phyloP scores from a whole-genome alignment of 495 filamentous ascomycete genomes.

The Aspergillus biplanus region DNA sequence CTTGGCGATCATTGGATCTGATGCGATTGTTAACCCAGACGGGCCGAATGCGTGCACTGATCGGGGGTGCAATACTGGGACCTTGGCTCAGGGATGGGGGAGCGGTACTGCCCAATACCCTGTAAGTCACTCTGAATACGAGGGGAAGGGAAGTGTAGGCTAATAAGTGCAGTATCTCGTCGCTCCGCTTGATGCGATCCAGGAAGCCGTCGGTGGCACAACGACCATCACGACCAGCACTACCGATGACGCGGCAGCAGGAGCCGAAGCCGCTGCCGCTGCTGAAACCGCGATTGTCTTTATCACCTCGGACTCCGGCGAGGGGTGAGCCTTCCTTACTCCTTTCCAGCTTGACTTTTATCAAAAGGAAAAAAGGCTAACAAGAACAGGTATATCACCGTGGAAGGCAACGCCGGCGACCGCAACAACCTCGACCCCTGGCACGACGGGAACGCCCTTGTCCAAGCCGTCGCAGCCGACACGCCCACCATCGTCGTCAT shows the following conservation, averaged over 20 bases:
- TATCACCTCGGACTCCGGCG: slow-evolving; percentile 67
- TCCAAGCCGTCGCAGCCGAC: slow-evolving; percentile 60
- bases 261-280: slow-evolving; percentile 50
- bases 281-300: slow-evolving; percentile 68
- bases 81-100: slow-evolving; percentile 65
- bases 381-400: slow-evolving; percentile 54
- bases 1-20: slow-evolving; percentile 64
- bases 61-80: slow-evolving; percentile 70
- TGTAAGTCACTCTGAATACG: too few relatives aligned
- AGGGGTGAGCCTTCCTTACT: slow-evolving; percentile 49
- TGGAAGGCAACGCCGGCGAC: slow-evolving; percentile 60
- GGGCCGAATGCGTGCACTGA: slow-evolving; percentile 78
- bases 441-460: slow-evolving; percentile 57
- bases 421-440: slow-evolving; percentile 53
- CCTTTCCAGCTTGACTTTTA: too few relatives aligned
- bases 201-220: slow-evolving; percentile 47
- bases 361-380: too few relatives aligned
- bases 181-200: slow-evolving; percentile 59
- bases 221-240: slow-evolving; percentile 48
- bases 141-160: too few relatives aligned
- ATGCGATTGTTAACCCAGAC: slow-evolving; percentile 54
- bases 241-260: slow-evolving; percentile 54
- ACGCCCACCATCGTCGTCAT: slow-evolving; percentile 66
- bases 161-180: slow-evolving; percentile 47
- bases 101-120: slow-evolving; percentile 60